Conservation (phyloP, 192 early-diverging fungal genomes). For the Thamnidium elegans region DNA sequence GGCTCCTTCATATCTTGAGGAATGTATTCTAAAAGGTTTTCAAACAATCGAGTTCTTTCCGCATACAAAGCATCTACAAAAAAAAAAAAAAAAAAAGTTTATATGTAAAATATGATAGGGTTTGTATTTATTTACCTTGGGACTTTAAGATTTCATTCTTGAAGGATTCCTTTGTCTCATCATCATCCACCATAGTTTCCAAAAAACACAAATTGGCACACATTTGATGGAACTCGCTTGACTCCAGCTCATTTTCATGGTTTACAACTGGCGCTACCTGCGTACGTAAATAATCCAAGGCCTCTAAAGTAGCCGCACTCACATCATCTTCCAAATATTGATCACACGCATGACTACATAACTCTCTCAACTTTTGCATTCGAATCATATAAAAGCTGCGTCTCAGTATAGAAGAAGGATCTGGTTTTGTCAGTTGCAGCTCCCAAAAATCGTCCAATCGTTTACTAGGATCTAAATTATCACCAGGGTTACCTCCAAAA, state of each 20-base stretch:
- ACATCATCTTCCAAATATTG: slow-evolving; percentile 13
- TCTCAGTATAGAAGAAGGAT: slow-evolving; percentile 64
- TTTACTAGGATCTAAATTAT: slow-evolving; percentile 53
- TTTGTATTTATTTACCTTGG: not conserved
- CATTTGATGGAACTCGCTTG: slow-evolving; percentile 38
- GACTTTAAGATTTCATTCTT: not conserved
- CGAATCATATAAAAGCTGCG: slow-evolving; percentile 75
- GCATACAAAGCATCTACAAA: slow-evolving; percentile 25
- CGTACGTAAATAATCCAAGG: slow-evolving; percentile 78
- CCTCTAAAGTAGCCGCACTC: slow-evolving; percentile 39
- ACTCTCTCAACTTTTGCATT: slow-evolving; percentile 76
- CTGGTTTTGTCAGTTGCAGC: slow-evolving; percentile 62
- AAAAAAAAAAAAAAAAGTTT: slow-evolving; percentile 14
- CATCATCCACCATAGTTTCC: not conserved
- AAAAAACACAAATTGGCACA: slow-evolving; percentile 21
- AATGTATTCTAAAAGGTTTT: slow-evolving; percentile 69
- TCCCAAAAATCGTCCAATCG: slow-evolving; percentile 86
- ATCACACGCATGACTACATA: slow-evolving; percentile 48
- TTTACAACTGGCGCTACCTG: slow-evolving; percentile 72
- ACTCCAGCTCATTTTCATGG: slow-evolving; percentile 45
- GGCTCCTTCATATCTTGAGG: slow-evolving; percentile 77
- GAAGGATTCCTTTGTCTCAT: not conserved
- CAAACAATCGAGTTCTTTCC: slow-evolving; percentile 62
- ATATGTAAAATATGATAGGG: not conserved
- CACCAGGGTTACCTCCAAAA: slow-evolving; percentile 94